phyloP scores from a whole-genome alignment of 352 stramenopile species.

The Phytopythium mirpurense region DNA sequence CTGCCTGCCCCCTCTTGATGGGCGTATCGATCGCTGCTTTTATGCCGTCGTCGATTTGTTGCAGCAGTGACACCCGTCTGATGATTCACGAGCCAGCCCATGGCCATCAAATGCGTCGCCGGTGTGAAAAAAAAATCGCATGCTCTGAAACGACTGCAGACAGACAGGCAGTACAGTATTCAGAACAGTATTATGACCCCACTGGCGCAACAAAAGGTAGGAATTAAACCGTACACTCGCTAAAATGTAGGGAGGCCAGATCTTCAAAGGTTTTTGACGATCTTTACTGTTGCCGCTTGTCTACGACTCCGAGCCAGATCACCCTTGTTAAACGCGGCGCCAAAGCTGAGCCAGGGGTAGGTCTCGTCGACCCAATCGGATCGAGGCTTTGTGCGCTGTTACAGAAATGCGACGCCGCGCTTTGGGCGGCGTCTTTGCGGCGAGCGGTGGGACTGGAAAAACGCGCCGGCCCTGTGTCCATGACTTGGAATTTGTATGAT shows the following conservation, averaged over 20 bases:
- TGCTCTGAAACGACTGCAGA: background rate
- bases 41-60: conserved; percentile 6
- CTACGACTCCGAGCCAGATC: background rate
- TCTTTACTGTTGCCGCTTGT: conserved; percentile 4
- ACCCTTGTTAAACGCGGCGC: background rate
- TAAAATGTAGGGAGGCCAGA: too few species aligned
- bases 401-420: background rate
- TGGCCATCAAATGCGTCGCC: background rate
- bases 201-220: too few species aligned
- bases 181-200: too few species aligned
- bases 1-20: too few species aligned
- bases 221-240: too few species aligned
- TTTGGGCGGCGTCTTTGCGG: conserved; percentile 2
- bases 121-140: conserved; percentile 1
- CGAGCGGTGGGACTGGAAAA: conserved; percentile 6
- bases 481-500: conserved; percentile 10
- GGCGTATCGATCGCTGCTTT: background rate
- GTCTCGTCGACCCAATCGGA: background rate
- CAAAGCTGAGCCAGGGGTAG: background rate
- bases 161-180: too few species aligned
- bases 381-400: background rate
- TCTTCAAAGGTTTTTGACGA: conserved; percentile 5
- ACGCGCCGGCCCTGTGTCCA: conserved; percentile 1
- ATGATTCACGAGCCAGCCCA: background rate
- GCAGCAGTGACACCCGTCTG: background rate